Percentiles rank a stretch among this genome's conserved stretches.
These are phyloP conservation scores for Cladosporium sp. DNA, from an alignment of 2,329 filamentous ascomycete genomes.

Conservation along the genomic window DNA sequence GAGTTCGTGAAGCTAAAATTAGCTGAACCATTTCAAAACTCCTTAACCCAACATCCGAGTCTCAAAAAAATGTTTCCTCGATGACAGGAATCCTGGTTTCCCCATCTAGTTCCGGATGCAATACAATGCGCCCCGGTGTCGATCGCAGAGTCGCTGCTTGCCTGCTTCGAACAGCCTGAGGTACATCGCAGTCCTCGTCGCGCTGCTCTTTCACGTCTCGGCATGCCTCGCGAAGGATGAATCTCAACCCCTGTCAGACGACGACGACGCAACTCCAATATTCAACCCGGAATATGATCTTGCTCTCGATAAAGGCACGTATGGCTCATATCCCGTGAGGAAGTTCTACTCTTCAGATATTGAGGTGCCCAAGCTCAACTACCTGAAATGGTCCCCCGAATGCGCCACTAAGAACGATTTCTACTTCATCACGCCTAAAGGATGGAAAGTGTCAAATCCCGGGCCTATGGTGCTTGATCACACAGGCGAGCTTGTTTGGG, in stretches of 20 bases:
- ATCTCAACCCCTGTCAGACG: neutral
- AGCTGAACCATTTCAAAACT: neutral
- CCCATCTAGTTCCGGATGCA: neutral
- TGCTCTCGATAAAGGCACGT: constrained; percentile 24
- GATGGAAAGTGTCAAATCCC: constrained; percentile 26
- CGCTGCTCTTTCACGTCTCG: constrained; percentile 10
- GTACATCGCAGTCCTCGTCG: constrained; percentile 12
- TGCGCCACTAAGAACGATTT: constrained; percentile 25
- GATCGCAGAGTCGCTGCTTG: constrained; percentile 23
- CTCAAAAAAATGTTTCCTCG: neutral
- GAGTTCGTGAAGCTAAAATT: no score
- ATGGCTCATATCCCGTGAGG: constrained; percentile 25
- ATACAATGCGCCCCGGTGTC: constrained; percentile 20
- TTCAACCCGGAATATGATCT: constrained; percentile 10
- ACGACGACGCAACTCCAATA: neutral
- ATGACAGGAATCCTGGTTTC: neutral
- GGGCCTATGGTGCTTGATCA: constrained; percentile 32
- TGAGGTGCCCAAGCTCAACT: constrained; percentile 26
- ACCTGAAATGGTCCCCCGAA: constrained; percentile 23
- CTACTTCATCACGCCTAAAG: constrained; percentile 32
- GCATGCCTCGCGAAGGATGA: constrained; percentile 10
- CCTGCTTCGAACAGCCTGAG: constrained; percentile 16
- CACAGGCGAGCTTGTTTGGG: constrained; percentile 29
- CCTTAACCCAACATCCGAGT: neutral
- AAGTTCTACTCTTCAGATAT: constrained; percentile 23